Base-by-base conservation (phyloP, 179 eudicot species). In the Patellifolia procumbens region DNA sequence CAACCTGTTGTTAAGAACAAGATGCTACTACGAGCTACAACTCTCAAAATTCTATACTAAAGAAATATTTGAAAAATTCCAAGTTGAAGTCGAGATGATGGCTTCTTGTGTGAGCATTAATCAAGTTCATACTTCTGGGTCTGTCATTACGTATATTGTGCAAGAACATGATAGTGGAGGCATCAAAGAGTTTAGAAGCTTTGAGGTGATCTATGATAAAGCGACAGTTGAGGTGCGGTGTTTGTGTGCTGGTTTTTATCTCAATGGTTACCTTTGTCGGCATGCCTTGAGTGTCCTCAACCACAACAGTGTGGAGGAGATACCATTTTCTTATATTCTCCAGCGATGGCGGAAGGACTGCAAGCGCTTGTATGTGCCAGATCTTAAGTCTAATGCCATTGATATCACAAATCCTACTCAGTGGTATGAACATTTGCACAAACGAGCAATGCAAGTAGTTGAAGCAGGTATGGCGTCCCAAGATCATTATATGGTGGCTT, bases 311-410 rank as follows among this genome's bases (percentile, higher is more conserved):
- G 78, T 89, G 37, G 91, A 90, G 55, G 90, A 91, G 58, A 85
- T 93, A 63, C 93, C 98, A 0, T 68, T 39, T 5, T 85, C 85
- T 4, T 91, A 86, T 61, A 77, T 93, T 26, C 71, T 93, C 66
- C 74, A 70, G 49, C 77, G 97, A 24, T 93, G 97, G 97, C 91
- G 94, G 78, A 93, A 88, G 80, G 98, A 91, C 77, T 75, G 86
- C 9, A 88, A 85, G 77, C 91, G 91, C 17, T 39, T 89, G 75
- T 90, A 90, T 63, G 78, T 83, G 48, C 83, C 86, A 0, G 87
- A 86, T 51, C 10, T 85, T 45, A 87, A 91, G 19, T 83, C 89
- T 2, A 78, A 87, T 58, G 53, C 66, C 60, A 85, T 93, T 22
- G 92, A 93, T 76, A 70, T 79, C 5, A 69, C 77, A 2, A 90